Percentiles rank a stretch among this genome's conserved stretches.
Evolutionary conservation across 495 filamentous ascomycete species (phyloP).

Genomic region (Podospora sp.): DNA sequence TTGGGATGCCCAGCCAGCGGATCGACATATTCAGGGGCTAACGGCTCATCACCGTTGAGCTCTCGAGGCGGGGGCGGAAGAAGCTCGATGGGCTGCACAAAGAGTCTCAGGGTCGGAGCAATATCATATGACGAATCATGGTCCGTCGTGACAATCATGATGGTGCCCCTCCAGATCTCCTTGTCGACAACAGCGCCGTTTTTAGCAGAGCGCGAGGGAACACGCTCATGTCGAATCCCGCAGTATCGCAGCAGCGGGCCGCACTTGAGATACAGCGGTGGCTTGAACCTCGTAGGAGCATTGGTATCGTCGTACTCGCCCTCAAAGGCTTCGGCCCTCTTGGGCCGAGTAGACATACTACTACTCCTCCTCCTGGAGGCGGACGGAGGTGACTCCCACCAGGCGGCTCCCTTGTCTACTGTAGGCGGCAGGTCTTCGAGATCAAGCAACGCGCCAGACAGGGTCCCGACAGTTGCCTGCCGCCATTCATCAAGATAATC

Average conservation of each 20-base stretch:
- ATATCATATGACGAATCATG: slow-evolving; percentile 77
- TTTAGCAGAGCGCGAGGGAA: slow-evolving; percentile 33
- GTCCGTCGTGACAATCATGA: slow-evolving; percentile 93
- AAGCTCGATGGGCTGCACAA: slow-evolving; percentile 82
- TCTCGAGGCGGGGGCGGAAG: slow-evolving; percentile 77
- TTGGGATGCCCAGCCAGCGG: slow-evolving; percentile 87
- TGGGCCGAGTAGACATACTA: slow-evolving; percentile 41
- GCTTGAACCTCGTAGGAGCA: slow-evolving; percentile 73
- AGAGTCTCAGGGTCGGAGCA: slow-evolving; percentile 75
- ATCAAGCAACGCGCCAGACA: slow-evolving; percentile 54
- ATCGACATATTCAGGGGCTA: slow-evolving; percentile 83
- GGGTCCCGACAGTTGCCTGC: slow-evolving; percentile 53
- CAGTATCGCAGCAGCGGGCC: slow-evolving; percentile 88
- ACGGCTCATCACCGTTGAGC: slow-evolving; percentile 62
- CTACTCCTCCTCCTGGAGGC: slow-evolving; percentile 40
- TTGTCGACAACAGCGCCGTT: slow-evolving; percentile 50
- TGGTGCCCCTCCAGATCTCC: slow-evolving; percentile 87
- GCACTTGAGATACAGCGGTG: slow-evolving; percentile 81
- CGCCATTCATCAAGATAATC: slow-evolving; percentile 62
- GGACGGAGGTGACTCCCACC: slow-evolving; percentile 55
- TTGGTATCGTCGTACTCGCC: slow-evolving; percentile 55
- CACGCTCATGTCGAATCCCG: slow-evolving; percentile 66
- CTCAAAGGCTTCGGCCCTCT: slow-evolving; percentile 49
- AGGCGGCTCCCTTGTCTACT: slow-evolving; percentile 47
- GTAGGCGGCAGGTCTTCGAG: slow-evolving; percentile 42